Conservation (phyloP, 1,284 basidiomycete genomes). For the Xerocomus alliaceus region DNA sequence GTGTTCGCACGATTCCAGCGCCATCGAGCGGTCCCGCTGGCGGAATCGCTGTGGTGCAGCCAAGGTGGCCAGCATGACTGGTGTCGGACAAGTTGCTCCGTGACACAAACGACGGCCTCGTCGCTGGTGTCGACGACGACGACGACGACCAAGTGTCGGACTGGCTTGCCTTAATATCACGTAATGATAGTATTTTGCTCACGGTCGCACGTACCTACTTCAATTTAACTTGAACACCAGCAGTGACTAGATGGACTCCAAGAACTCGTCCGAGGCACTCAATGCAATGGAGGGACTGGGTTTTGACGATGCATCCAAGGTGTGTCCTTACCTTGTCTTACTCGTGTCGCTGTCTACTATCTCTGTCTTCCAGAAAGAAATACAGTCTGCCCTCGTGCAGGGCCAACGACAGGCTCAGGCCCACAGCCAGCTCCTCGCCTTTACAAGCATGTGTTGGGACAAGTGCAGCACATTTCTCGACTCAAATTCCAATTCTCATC, state of each 20-base stretch:
- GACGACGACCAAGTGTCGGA: neutral
- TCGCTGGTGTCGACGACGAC: conserved; percentile 24
- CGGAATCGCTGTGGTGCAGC: neutral
- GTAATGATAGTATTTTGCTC: conserved; percentile 40
- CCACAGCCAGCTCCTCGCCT: conserved; percentile 70
- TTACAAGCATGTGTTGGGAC: conserved; percentile 87
- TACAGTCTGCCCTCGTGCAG: conserved; percentile 82
- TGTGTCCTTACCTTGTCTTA: conserved; percentile 41
- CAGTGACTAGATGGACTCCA: conserved; percentile 30
- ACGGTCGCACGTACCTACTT: conserved; percentile 18
- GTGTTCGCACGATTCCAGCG: conserved; percentile 39
- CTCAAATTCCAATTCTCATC: conserved; percentile 16
- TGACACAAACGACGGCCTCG: conserved; percentile 10
- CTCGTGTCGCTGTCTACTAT: neutral
- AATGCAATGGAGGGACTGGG: conserved; percentile 64
- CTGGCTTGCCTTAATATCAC: conserved; percentile 27
- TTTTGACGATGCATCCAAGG: conserved; percentile 83
- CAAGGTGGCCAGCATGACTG: conserved; percentile 9
- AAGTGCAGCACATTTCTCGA: conserved; percentile 57
- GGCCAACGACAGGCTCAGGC: conserved; percentile 82
- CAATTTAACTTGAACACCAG: neutral
- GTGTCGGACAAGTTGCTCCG: conserved; percentile 9
- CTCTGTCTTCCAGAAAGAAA: conserved; percentile 74
- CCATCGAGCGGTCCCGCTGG: conserved; percentile 14
- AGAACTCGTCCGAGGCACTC: conserved; percentile 36